phyloP scores from a whole-genome alignment of 2,329 filamentous ascomycete species.

The Raffaelea ambrosiae region DNA sequence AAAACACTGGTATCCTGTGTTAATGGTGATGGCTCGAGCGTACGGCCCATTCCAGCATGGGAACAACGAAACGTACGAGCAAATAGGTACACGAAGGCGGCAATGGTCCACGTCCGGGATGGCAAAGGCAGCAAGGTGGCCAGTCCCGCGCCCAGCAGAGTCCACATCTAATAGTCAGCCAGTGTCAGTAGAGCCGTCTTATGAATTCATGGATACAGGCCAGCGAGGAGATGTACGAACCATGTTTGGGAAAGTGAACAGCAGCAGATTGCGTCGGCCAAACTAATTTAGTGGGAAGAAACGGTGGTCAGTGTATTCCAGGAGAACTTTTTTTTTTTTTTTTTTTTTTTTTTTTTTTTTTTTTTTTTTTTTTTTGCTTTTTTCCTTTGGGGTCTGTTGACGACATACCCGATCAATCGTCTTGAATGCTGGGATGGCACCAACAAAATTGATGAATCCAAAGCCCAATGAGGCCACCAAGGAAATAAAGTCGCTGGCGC shows the following conservation, averaged over 20 bases:
- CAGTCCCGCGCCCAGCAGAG: slow-evolving; percentile 54
- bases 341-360: no score
- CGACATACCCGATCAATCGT: slow-evolving; percentile 53
- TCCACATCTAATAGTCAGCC: slow-evolving; percentile 33
- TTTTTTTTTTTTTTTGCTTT: no score
- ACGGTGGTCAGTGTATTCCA: not conserved
- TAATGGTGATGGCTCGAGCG: no score
- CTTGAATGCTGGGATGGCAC: slow-evolving; percentile 55
- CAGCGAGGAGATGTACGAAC: no score
- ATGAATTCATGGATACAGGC: no score
- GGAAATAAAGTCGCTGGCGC: slow-evolving; percentile 45
- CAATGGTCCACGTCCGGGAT: slow-evolving; percentile 35
- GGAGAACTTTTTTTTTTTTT: no score
- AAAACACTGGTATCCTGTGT: slow-evolving; percentile 16
- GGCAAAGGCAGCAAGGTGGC: slow-evolving; percentile 39
- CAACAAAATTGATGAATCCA: slow-evolving; percentile 51
- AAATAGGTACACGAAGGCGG: slow-evolving; percentile 33
- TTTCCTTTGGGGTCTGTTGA: no score
- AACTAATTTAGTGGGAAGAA: slow-evolving; percentile 21
- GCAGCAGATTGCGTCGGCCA: slow-evolving; percentile 51
- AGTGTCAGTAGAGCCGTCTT: not conserved
- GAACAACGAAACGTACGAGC: not conserved
- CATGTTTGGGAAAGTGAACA: slow-evolving; percentile 62
- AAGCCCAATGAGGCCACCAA: slow-evolving; percentile 57
- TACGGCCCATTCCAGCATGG: no score